These are phyloP conservation scores for Globisporangium splendens DNA, from an alignment of 352 stramenopile genomes.

Conservation along the genomic window DNA sequence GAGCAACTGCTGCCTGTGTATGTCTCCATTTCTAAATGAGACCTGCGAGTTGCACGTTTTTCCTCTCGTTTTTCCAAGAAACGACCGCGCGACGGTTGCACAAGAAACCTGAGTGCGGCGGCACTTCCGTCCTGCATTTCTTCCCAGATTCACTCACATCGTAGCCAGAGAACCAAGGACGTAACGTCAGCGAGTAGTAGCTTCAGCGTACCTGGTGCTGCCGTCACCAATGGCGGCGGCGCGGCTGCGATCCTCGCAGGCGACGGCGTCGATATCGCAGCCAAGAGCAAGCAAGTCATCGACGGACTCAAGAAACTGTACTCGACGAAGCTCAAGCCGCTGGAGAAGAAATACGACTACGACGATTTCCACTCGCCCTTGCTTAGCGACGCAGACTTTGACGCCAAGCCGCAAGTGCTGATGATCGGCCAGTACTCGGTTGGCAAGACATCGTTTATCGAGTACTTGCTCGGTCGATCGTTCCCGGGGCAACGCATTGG, in stretches of 20 bases:
- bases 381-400: constrained; percentile 94
- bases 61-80: too few relatives aligned
- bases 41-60: too few relatives aligned
- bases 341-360: constrained; percentile 92
- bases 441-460: constrained; percentile 98
- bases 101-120: too few relatives aligned
- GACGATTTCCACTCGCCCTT: constrained; percentile 92
- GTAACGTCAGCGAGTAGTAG: too few relatives aligned
- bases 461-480: constrained; percentile 94
- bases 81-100: too few relatives aligned
- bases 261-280: constrained; percentile 65
- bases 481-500: constrained; percentile 97
- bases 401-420: constrained; percentile 97
- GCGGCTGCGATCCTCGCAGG: constrained; percentile 31
- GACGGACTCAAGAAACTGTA: constrained; percentile 83
- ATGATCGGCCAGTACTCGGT: constrained; percentile 98
- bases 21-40: too few relatives aligned
- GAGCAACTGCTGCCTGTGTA: too few relatives aligned
- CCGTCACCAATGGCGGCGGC: background rate
- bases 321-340: constrained; percentile 64
- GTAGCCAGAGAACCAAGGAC: too few relatives aligned
- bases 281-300: constrained; percentile 66
- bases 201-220: too few relatives aligned
- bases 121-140: too few relatives aligned
- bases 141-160: too few relatives aligned